Percentiles rank a stretch among this genome's conserved stretches.
These are phyloP conservation scores for Aspergillus sp. DNA, from an alignment of 2,329 filamentous ascomycete genomes.

Conservation along the genomic window DNA sequence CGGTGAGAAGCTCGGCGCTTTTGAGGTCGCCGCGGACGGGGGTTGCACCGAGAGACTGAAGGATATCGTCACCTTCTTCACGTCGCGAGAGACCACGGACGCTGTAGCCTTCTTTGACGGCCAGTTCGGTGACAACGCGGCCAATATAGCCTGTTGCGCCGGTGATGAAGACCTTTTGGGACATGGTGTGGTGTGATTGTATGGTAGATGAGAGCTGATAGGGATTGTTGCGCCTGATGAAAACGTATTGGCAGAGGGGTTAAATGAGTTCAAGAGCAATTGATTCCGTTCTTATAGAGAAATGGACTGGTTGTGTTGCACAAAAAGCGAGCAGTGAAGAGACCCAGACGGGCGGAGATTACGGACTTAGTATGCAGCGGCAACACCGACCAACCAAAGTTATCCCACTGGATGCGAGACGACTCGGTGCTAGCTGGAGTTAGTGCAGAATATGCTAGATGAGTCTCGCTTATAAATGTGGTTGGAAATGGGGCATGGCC, in stretches of 20 bases:
- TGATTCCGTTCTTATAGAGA: too few species aligned
- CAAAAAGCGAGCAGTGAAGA: neutral
- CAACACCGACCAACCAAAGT: neutral
- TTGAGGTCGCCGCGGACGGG: slow-evolving; percentile 36
- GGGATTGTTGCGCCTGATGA: neutral
- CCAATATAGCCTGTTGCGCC: slow-evolving; percentile 49
- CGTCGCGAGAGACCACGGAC: slow-evolving; percentile 45
- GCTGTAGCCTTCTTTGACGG: slow-evolving; percentile 39
- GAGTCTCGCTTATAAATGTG: neutral
- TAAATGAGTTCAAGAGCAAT: neutral
- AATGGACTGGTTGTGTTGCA: neutral
- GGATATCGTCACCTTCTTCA: slow-evolving; percentile 26
- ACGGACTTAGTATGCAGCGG: neutral
- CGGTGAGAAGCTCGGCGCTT: slow-evolving; percentile 34
- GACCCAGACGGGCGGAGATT: neutral
- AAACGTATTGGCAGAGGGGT: neutral
- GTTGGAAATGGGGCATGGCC: neutral
- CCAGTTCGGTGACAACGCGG: slow-evolving; percentile 37
- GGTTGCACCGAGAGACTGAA: slow-evolving; percentile 34
- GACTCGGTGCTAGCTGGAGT: too few species aligned
- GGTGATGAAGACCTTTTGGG: slow-evolving; percentile 39
- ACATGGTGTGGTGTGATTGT: slow-evolving; percentile 5
- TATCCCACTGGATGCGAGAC: neutral
- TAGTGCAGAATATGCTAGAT: neutral
- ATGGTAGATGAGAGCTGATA: neutral